Evolutionary conservation across 2,329 filamentous ascomycete genomes (phyloP), one percentile per base, ranked within the genome.

Genomic region (Pseudocercospora macadamiae): DNA sequence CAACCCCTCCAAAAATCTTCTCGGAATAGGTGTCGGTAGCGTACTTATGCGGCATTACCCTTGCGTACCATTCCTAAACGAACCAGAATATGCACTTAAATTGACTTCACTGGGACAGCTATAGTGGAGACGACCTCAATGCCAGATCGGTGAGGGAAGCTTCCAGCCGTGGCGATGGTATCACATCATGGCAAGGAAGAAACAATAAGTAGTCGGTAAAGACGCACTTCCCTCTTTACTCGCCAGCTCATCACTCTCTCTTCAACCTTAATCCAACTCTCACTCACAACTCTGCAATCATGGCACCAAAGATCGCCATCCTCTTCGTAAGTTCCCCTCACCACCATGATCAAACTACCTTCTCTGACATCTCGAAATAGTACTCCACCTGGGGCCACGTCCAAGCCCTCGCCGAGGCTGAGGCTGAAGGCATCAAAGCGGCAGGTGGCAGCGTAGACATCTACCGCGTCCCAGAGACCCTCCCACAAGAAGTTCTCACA

Each of bases 231-330:
- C 19, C 12, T 18, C 28, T 4, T 32, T 39, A 32, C 42, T 48
- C 9, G 28, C 16, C n/a, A 49, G 25, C 26, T 3, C 6, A 12
- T 32, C 21, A 6, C 54, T 19, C 26, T 21, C 21, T 34, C 25
- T 37, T 18, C 16, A 18, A 9, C 36, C 23, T 12, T 25, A 23
- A 1, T 19, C 48, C 51, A 45, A 12, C 19, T 8, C 9, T 26
- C 34, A 21, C 28, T 25, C 51, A 47, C 51, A 37, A 39, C 48
- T 28, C 51, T 51, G 51, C 59, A 64, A 83, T 71, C 71, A 96
- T 96, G 91, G 90, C 90, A 80, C 90, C 90, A 77, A 96, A 91
- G 82, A 85, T 96, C 74, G 92, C 92, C 70, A 95, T 96, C 79
- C 86, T 96, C 76, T 96, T 86, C 77, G 90, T 93, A 83, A 69